A percentile compares a stretch with the other conserved stretches of the same genome.
These are phyloP conservation scores for Mrakia blollopis DNA, from an alignment of 768 basidiomycete genomes.

Conservation along the genomic window DNA sequence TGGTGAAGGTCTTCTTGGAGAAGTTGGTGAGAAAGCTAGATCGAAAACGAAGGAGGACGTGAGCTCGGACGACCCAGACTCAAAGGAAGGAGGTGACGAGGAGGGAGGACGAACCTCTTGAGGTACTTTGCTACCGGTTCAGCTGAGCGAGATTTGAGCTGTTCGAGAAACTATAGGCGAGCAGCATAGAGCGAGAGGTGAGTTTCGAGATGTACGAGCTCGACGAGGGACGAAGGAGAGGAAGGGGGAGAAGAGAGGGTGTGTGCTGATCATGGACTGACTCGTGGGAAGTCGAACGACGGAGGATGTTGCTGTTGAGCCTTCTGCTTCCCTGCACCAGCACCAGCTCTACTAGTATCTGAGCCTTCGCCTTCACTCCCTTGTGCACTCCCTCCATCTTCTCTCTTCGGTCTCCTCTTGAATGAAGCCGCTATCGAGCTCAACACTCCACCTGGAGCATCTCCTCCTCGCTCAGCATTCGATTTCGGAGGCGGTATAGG, in stretches of 20 bases:
- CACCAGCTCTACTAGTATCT: not conserved
- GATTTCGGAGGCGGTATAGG: not conserved
- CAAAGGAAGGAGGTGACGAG: not conserved
- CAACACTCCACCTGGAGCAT: not conserved
- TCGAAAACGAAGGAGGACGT: not conserved
- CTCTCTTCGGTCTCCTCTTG: not conserved
- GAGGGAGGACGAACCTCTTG: slow-evolving; percentile 66
- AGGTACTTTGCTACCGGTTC: slow-evolving; percentile 94
- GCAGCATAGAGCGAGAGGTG: not conserved
- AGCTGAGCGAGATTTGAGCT: slow-evolving; percentile 80
- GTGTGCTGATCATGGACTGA: not conserved
- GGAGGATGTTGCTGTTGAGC: not conserved
- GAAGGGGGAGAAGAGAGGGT: too few relatives aligned
- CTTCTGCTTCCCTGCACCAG: not conserved
- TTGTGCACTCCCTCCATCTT: not conserved
- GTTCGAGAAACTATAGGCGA: slow-evolving; percentile 65
- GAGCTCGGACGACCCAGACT: not conserved
- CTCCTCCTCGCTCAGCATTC: not conserved
- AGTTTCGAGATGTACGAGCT: not conserved
- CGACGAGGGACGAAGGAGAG: too few relatives aligned
- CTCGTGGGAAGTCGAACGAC: slow-evolving; percentile 29
- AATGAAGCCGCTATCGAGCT: slow-evolving; percentile 7
- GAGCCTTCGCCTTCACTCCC: slow-evolving; percentile 7
- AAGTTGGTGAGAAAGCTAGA: slow-evolving; percentile 87
- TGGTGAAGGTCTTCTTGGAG: slow-evolving; percentile 81